Conservation (phyloP, 2,329 filamentous ascomycete species). For the Pseudogymnoascus destructans region DNA sequence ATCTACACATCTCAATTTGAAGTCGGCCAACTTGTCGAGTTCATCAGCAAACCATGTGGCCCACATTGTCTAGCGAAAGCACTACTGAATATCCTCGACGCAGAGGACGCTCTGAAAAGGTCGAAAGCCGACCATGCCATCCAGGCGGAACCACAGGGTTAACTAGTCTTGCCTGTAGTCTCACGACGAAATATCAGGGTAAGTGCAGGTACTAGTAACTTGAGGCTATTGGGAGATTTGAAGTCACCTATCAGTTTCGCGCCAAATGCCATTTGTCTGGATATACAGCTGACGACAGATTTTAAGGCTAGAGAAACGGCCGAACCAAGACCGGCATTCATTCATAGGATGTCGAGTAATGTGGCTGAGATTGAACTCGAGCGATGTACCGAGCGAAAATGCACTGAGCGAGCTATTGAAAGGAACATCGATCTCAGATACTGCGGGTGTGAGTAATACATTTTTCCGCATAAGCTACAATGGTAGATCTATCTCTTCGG, state of each 20-base stretch:
- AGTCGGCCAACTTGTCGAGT: slow-evolving; percentile 16
- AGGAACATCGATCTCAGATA: neutral
- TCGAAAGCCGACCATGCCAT: neutral
- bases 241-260: slow-evolving; percentile 16
- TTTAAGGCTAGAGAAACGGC: neutral
- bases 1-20: slow-evolving; percentile 14
- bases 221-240: slow-evolving; percentile 1
- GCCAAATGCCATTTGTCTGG: slow-evolving; percentile 11
- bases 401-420: neutral
- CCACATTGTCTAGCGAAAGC: slow-evolving; percentile 20
- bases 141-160: neutral
- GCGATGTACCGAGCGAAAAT: neutral
- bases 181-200: slow-evolving; percentile 10
- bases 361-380: neutral
- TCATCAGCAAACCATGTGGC: slow-evolving; percentile 19
- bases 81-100: slow-evolving; percentile 18
- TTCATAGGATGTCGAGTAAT: neutral
- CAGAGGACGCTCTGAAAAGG: slow-evolving; percentile 13
- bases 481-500: neutral
- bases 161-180: slow-evolving; percentile 1
- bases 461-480: neutral
- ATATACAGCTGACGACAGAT: neutral
- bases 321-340: neutral
- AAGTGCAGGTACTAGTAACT: slow-evolving; percentile 14
- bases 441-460: neutral